phyloP scores from a whole-genome alignment of 2,329 filamentous ascomycete species.

The Rutstroemia sp. region DNA sequence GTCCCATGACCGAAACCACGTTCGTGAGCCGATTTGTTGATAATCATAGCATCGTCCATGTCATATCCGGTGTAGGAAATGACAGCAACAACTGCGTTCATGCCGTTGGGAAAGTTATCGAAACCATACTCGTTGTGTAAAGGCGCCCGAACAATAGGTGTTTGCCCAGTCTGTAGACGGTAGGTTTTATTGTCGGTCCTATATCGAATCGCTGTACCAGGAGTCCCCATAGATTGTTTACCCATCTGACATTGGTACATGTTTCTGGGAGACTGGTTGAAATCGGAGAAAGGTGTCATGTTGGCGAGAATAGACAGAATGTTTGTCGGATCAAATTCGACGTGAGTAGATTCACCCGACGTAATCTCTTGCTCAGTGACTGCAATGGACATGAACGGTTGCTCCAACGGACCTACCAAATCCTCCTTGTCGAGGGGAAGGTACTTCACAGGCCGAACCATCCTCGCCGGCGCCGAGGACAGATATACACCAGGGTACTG shows the following conservation, averaged over 20 bases:
- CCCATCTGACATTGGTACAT: constrained; percentile 99
- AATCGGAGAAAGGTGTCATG: constrained; percentile 98
- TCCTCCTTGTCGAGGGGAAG: constrained; percentile 80
- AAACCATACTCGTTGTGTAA: constrained; percentile 94
- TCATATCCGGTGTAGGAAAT: constrained; percentile 99
- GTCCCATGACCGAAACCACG: constrained; percentile 92
- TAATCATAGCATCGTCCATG: constrained; percentile 99
- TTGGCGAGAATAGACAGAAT: constrained; percentile 97
- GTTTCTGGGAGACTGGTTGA: constrained; percentile 97
- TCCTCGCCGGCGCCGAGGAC: constrained; percentile 75
- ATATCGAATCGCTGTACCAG: constrained; percentile 74
- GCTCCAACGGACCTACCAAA: constrained; percentile 86
- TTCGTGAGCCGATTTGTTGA: constrained; percentile 96
- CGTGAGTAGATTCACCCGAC: constrained; percentile 85
- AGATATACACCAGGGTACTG: constrained; percentile 96
- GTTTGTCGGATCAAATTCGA: constrained; percentile 90
- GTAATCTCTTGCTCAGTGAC: constrained; percentile 81
- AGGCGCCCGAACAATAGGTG: constrained; percentile 83
- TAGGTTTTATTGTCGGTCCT: constrained; percentile 98
- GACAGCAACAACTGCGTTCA: constrained; percentile 91
- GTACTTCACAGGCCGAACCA: constrained; percentile 90
- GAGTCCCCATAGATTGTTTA: constrained; percentile 98
- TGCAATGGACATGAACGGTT: constrained; percentile 97
- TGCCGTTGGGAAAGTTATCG: constrained; percentile 97
- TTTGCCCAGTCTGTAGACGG: constrained; percentile 89